Base-by-base conservation (phyloP, 2,329 filamentous ascomycete species). In the Ceratocystis cacaofunesta region DNA sequence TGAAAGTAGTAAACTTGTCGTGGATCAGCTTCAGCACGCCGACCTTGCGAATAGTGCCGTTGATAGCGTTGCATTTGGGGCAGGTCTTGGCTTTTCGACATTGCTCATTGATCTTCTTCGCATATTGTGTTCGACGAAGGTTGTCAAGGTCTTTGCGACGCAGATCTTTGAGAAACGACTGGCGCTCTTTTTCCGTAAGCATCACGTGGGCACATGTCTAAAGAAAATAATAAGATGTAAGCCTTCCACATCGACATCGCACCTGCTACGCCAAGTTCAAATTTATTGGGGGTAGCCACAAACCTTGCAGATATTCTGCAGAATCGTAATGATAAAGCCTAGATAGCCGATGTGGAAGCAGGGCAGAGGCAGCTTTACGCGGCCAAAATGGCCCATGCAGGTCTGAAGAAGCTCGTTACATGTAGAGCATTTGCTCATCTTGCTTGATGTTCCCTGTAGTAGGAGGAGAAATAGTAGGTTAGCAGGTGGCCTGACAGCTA, bases 341-440 rank as follows among this genome's bases (percentile, higher is more conserved):
- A 99, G 83, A 73, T 96, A 99, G 46, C 94, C 94, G 69, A 97
- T 91, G 73, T 99, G 94, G 72, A 97, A 97, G 55, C 88, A 90
- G 3, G 94, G 94, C 63, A 99, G 79, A 1, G 92, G 90, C 15
- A 99, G 83, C 71, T 89, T 86, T 71, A 99, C 88, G 75, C 96
- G 88, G 60, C 94, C 94, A 72, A 97, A 99, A 75, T 99, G 94
- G 12, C 94, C 94, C 70, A 90, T 94, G 75, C 94, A 99, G 69
- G 87, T 85, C 71, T 90, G 84, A 36, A 97, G 79, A 17, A 85
- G 82, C 72, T 92, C 85, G 61, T 89, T 85, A 73, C 94, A 99
- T 15, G 94, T 97, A 55, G 84, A 79, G 74, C 94, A 99, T 67
- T 79, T 81, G 28, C 84, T 88, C 2, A 78, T 82, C 76, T 97